These are phyloP conservation scores for Adansonia gregorii DNA, from an alignment of 441 rosid genomes.

Conservation along the genomic window DNA sequence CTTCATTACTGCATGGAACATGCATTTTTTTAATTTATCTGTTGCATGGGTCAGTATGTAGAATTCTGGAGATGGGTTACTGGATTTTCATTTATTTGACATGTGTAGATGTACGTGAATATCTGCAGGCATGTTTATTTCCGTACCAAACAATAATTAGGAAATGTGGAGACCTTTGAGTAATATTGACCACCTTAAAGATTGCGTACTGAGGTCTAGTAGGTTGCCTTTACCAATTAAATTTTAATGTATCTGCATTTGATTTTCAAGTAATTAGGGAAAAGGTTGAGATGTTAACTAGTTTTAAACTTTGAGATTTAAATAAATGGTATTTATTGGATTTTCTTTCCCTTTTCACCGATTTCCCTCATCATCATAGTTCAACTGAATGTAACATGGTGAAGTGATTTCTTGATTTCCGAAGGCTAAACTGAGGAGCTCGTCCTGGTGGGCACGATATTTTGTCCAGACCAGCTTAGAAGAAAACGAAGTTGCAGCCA, in stretches of 20 bases:
- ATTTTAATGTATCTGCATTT: too few species aligned
- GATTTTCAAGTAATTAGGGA: background rate
- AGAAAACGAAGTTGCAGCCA: constrained; percentile 50
- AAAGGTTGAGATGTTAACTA: background rate
- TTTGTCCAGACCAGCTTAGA: constrained; percentile 56
- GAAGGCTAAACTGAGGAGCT: constrained; percentile 68
- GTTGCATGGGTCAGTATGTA: background rate
- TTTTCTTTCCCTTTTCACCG: background rate
- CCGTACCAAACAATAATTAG: background rate
- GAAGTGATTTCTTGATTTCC: background rate
- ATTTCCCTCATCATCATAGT: too few species aligned
- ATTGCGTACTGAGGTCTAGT: background rate
- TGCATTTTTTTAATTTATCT: background rate
- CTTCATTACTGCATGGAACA: background rate
- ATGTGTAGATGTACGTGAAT: background rate
- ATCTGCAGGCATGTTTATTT: background rate
- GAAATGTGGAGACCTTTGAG: background rate
- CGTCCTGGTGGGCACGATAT: constrained; percentile 54
- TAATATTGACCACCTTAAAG: background rate
- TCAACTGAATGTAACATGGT: background rate
- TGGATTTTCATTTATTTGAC: background rate
- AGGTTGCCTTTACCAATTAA: background rate
- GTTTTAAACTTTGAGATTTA: background rate
- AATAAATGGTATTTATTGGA: background rate
- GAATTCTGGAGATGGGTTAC: background rate